These are phyloP conservation scores for Trichoderma brevicompactum DNA, from an alignment of 2,329 filamentous ascomycete genomes.

Conservation along the genomic window DNA sequence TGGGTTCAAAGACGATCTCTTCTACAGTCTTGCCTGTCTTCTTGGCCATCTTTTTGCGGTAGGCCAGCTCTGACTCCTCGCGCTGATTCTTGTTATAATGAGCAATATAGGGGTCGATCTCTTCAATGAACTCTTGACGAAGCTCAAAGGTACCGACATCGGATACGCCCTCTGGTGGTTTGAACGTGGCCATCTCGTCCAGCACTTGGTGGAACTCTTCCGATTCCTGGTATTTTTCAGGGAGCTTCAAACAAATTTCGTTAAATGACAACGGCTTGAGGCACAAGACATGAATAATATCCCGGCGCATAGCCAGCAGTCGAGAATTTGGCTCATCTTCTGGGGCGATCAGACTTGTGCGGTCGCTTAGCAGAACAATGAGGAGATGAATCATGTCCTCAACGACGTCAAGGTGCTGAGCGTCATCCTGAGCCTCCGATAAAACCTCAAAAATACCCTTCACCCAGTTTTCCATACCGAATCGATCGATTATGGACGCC, in stretches of 20 bases:
- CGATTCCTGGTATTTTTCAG: slow-evolving; percentile 86
- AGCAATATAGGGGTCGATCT: slow-evolving; percentile 93
- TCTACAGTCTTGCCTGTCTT: slow-evolving; percentile 79
- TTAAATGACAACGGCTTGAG: slow-evolving; percentile 97
- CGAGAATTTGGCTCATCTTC: slow-evolving; percentile 69
- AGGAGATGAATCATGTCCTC: slow-evolving; percentile 96
- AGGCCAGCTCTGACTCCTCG: slow-evolving; percentile 90
- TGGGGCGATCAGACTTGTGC: slow-evolving; percentile 74
- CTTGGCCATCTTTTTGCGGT: slow-evolving; percentile 84
- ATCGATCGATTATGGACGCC: slow-evolving; percentile 88
- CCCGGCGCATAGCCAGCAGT: slow-evolving; percentile 75
- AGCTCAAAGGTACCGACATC: slow-evolving; percentile 95
- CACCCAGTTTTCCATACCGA: slow-evolving; percentile 86
- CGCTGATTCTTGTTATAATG: slow-evolving; percentile 97
- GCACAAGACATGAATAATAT: slow-evolving; percentile 91
- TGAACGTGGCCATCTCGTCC: slow-evolving; percentile 86
- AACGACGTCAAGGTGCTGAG: slow-evolving; percentile 86
- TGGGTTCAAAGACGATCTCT: slow-evolving; percentile 91
- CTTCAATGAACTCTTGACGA: slow-evolving; percentile 80
- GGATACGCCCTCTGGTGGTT: slow-evolving; percentile 85
- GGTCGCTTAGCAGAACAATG: slow-evolving; percentile 87
- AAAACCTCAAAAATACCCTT: slow-evolving; percentile 77
- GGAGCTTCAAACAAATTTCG: slow-evolving; percentile 82
- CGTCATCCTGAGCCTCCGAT: slow-evolving; percentile 77
- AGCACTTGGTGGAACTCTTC: slow-evolving; percentile 86